Percentiles rank a stretch among this genome's conserved stretches.
Conservation (phyloP, 345 rosid genomes). For the Laguncularia racemosa region DNA sequence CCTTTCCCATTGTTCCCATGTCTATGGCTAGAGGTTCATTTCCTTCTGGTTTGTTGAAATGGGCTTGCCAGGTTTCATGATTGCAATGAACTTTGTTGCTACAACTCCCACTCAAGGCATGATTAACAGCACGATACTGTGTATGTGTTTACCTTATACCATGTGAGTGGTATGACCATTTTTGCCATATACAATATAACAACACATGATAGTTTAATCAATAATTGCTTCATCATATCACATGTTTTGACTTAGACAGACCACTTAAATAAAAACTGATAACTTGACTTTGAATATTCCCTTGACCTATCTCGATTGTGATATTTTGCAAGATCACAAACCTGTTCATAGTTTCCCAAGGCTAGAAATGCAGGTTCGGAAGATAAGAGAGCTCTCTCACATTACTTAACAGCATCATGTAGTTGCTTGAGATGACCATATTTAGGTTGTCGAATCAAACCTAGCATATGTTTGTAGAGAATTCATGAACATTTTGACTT, state of each 20-base stretch:
- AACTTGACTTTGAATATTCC: neutral
- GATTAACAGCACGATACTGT: neutral
- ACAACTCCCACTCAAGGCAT: no score
- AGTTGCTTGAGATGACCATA: constrained; percentile 66
- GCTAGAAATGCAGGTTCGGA: constrained; percentile 38
- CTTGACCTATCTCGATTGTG: neutral
- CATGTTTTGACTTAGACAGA: no score
- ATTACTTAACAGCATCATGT: constrained; percentile 59
- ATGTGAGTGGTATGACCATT: constrained; percentile 79
- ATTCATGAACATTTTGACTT: neutral
- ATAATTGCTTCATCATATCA: no score
- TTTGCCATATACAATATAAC: constrained; percentile 34
- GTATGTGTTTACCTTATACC: constrained; percentile 60
- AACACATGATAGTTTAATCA: no score
- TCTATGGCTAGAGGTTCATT: constrained; percentile 48
- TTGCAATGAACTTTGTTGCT: neutral
- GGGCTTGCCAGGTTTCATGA: constrained; percentile 20
- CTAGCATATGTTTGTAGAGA: constrained; percentile 21
- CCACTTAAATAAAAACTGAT: no score
- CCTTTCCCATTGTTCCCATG: constrained; percentile 53
- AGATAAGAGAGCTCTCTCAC: constrained; percentile 53
- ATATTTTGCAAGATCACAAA: constrained; percentile 6
- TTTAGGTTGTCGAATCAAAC: constrained; percentile 78
- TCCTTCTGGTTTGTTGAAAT: constrained; percentile 39
- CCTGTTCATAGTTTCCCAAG: constrained; percentile 68